Conservation (phyloP, 1,284 basidiomycete species). For the Leccinum cinnamomeum region DNA sequence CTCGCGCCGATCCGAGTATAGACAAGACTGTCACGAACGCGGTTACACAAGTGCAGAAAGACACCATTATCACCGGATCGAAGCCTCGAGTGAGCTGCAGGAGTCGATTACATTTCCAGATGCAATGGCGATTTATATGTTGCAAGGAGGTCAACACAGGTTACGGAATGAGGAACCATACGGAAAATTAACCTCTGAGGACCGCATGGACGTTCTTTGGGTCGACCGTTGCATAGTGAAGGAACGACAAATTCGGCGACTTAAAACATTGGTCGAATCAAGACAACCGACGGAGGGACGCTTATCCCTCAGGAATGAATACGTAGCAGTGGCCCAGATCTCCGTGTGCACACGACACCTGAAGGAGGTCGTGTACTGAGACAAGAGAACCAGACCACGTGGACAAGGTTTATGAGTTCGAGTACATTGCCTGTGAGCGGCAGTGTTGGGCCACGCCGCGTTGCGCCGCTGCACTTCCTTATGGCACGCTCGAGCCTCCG, state of each 20-base stretch:
- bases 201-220: slow-evolving; percentile 1
- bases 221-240: neutral
- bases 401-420: neutral
- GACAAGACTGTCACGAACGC: slow-evolving; percentile 9
- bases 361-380: neutral
- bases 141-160: neutral
- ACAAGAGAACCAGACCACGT: neutral
- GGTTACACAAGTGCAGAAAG: slow-evolving; percentile 13
- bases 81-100: slow-evolving; percentile 5
- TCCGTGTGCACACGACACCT: neutral
- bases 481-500: neutral
- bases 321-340: neutral
- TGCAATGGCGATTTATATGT: slow-evolving; percentile 32
- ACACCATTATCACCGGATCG: slow-evolving; percentile 19
- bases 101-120: neutral
- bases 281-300: neutral
- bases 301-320: neutral
- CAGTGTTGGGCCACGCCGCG: neutral
- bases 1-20: slow-evolving; percentile 13
- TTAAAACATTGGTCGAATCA: neutral
- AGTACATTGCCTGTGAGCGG: neutral
- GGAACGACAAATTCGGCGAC: neutral
- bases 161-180: neutral
- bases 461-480: neutral
- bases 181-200: neutral